These are phyloP conservation scores for Sphagnum tenellum DNA, from an alignment of 225 moss, liverwort and hornwort genomes.

Conservation along the genomic window DNA sequence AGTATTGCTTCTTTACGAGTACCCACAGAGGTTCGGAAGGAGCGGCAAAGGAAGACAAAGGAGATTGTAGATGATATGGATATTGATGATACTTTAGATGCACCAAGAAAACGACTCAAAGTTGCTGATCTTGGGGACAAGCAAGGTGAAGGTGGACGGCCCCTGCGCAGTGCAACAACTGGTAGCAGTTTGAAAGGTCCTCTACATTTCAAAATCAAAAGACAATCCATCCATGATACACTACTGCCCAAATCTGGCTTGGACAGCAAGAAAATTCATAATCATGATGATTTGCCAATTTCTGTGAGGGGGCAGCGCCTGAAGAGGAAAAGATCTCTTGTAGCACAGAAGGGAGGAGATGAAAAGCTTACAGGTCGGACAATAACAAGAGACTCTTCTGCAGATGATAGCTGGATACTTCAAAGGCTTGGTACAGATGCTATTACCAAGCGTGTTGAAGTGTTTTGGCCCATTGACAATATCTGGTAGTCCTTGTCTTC, in stretches of 20 bases:
- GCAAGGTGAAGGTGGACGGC: slow-evolving; percentile 12
- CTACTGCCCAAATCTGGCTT: slow-evolving; percentile 9
- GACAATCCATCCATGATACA: slow-evolving; percentile 18
- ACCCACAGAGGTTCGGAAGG: slow-evolving; percentile 21
- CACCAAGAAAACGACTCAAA: slow-evolving; percentile 39
- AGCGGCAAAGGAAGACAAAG: slow-evolving; percentile 20
- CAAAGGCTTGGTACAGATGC: slow-evolving; percentile 47
- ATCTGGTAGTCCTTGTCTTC: slow-evolving; percentile 23
- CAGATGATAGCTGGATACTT: slow-evolving; percentile 46
- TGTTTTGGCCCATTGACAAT: slow-evolving; percentile 57
- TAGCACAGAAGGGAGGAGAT: slow-evolving; percentile 16
- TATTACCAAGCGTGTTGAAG: slow-evolving; percentile 45
- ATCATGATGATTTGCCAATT: slow-evolving; percentile 18
- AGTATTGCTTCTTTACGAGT: slow-evolving; percentile 6
- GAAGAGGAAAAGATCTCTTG: slow-evolving; percentile 31
- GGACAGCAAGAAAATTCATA: slow-evolving; percentile 18
- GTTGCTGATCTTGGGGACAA: slow-evolving; percentile 32
- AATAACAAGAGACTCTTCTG: slow-evolving; percentile 15
- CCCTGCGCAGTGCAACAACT: slow-evolving; percentile 5
- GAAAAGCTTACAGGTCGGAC: slow-evolving; percentile 12
- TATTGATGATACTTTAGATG: slow-evolving; percentile 35
- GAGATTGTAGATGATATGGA: slow-evolving; percentile 18
- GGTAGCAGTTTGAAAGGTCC: slow-evolving; percentile 16
- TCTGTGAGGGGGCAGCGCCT: slow-evolving; percentile 26
- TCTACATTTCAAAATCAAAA: slow-evolving; percentile 37